A percentile compares a stretch with the other conserved stretches of the same genome.
phyloP scores from a whole-genome alignment of 495 filamentous ascomycete genomes.

The Poronia punctata region DNA sequence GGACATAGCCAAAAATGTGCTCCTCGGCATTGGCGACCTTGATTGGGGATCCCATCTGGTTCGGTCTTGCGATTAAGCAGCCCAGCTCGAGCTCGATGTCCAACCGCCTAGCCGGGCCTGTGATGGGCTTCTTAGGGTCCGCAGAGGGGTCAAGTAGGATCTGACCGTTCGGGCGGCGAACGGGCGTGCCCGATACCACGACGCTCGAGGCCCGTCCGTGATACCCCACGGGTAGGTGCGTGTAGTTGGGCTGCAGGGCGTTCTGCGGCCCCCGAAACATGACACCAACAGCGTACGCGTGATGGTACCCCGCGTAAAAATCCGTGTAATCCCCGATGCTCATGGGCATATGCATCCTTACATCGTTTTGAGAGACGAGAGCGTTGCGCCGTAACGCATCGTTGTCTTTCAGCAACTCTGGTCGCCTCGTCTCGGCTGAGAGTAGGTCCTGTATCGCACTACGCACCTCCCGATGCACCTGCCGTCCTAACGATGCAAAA shows the following conservation, averaged over 20 bases:
- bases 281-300: slow-evolving; percentile 74
- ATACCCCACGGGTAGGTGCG: slow-evolving; percentile 83
- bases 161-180: slow-evolving; percentile 77
- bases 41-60: slow-evolving; percentile 58
- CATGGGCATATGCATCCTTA: slow-evolving; percentile 75
- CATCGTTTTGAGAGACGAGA: slow-evolving; percentile 47
- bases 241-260: slow-evolving; percentile 86
- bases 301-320: slow-evolving; percentile 89
- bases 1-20: slow-evolving; percentile 75
- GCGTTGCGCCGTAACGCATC: slow-evolving; percentile 19
- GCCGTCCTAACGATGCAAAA: slow-evolving; percentile 71
- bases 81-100: slow-evolving; percentile 90
- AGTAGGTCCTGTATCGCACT: slow-evolving; percentile 69
- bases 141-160: slow-evolving; percentile 60
- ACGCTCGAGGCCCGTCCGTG: slow-evolving; percentile 77
- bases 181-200: slow-evolving; percentile 65
- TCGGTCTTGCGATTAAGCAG: slow-evolving; percentile 65
- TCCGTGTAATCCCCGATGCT: slow-evolving; percentile 93
- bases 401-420: slow-evolving; percentile 30
- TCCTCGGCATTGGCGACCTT: slow-evolving; percentile 59
- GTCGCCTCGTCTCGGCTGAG: slow-evolving; percentile 37
- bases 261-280: slow-evolving; percentile 78
- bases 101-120: slow-evolving; percentile 57
- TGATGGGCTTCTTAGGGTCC: slow-evolving; percentile 49
- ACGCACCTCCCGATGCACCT: slow-evolving; percentile 65